Base-by-base conservation (phyloP, 106 monocot species). In the Gastrodia elata region DNA sequence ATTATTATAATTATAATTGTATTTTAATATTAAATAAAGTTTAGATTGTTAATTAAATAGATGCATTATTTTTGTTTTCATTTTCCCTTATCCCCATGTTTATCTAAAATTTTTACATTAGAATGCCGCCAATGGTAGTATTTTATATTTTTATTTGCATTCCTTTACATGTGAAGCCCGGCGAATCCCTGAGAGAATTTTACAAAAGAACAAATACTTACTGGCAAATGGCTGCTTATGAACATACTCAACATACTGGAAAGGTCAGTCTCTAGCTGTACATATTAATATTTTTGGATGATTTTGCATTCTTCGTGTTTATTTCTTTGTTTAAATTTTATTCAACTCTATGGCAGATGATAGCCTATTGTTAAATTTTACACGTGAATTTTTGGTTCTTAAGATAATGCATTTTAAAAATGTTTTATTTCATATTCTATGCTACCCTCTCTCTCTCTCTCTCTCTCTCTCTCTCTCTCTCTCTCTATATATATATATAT, bases 171-270 rank as follows among this genome's bases (percentile, higher is more conserved):
- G 58, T 55, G 71, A 80, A 98, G 97, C 97, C 97, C 72, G 97
- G 97, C 76, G 97, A 98, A 79, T 80, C 90, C 65, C 77, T 98
- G 72, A 93, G 56, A 73, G 97, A 98, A 42, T 97, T 97, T 68
- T 97, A 97, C 74, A 84, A 71, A 78, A 84, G 97, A 73, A 97
- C 97, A 25, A 90, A 77, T 68, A 79, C 82, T 71, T 98, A 98
- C 55, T 98, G 97, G 93, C 92, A 93, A 78, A 90, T 93, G 93
- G 97, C 97, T 61, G 97, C 92, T 43, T 75, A 98, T 80, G 97
- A 98, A 80, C 97, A 98, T 76, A 98, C 97, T 37, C 97, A 98
- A 38, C 97, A 98, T 76, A 98, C 97, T 52, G 97, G 97, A 83
- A 98, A 98, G 97, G 97, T 93, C 7, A 75, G 65, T 75, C 61